Evolutionary conservation across 2,329 filamentous ascomycete genomes (phyloP).

Genomic region (Alternaria burnsii): DNA sequence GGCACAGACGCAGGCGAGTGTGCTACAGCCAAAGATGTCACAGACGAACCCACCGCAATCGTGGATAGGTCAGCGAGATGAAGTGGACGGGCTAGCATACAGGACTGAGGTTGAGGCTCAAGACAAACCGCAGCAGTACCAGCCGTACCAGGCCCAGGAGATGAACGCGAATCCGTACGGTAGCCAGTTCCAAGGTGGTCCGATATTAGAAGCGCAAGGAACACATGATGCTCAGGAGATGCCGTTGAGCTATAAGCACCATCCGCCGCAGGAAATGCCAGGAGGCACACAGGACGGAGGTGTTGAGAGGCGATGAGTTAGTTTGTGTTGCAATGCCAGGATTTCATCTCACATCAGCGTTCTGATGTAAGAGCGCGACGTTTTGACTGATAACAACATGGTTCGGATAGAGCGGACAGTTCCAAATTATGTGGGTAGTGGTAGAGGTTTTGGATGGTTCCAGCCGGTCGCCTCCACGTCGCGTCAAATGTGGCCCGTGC

Average conservation of each 20-base stretch:
- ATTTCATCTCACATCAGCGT: not conserved
- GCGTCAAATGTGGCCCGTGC: constrained; percentile 17
- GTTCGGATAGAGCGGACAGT: not conserved
- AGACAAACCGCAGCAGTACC: not conserved
- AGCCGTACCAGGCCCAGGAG: constrained; percentile 3
- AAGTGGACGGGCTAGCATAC: constrained; percentile 8
- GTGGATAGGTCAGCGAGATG: not conserved
- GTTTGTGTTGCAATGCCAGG: not conserved
- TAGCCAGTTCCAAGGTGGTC: not conserved
- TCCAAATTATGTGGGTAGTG: constrained; percentile 1
- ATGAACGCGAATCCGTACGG: not conserved
- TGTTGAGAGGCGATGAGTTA: not conserved
- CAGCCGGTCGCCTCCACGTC: constrained; percentile 4
- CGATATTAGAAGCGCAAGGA: not conserved
- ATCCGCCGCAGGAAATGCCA: constrained; percentile 3
- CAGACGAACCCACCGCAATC: not conserved
- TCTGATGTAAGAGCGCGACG: not conserved
- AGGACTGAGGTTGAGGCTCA: constrained; percentile 8
- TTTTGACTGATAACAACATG: not conserved
- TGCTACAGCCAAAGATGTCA: not conserved
- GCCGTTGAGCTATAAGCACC: not conserved
- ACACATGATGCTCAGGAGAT: constrained; percentile 10
- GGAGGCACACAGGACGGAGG: not conserved
- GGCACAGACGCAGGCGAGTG: not conserved
- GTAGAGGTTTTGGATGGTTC: constrained; percentile 2